Evolutionary conservation across 2,329 filamentous ascomycete species (phyloP), one percentile per base, ranked within the genome.

Genomic region (Neocucurbitaria cava): DNA sequence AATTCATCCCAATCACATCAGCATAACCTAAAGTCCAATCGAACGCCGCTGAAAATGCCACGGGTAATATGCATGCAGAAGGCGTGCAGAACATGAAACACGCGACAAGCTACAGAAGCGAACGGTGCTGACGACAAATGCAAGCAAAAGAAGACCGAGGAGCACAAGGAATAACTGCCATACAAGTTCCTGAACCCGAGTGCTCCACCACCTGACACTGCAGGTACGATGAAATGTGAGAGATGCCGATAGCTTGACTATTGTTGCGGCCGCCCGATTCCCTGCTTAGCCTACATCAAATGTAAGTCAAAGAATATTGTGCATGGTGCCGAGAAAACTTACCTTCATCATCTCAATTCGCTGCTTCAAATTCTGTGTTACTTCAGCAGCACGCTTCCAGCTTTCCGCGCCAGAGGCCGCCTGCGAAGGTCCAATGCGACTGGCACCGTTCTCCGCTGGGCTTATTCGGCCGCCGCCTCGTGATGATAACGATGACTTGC

Each of bases 261-360:
- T 49, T 62, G 59, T 41, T 38, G 42, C 30, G 64, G 65, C 49
- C 73, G 61, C 47, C 72, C 72, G 39, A 76, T 71, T 6, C 74
- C 74, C 54, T 76, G 73, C 52, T 76, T 76, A 10, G 74, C 74
- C 74, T 76, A 46, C 9, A 33, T 36, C 15, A 20, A n/a, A 18
- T 30, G 49, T 71, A 49, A 69, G 67, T 45, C 17, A 26, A 31
- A 10, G 38, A 7, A 38, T 10, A 24, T 20, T 17, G 18, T n/a
- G 15, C 9, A 35, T 35, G 31, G 13, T 2, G 5, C 8, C n/a
- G 13, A 5, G 21, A 52, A 72, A 10, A 35, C 38, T 80, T 68
- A 84, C 86, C 84, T 98, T 99, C 95, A 99, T 99, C 82, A 95
- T 90, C 81, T 98, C 95, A 76, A 99, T 99, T 74, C 95, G 87